Evolutionary conservation across 345 rosid genomes (phyloP).

Genomic region (Reutealis trisperma): DNA sequence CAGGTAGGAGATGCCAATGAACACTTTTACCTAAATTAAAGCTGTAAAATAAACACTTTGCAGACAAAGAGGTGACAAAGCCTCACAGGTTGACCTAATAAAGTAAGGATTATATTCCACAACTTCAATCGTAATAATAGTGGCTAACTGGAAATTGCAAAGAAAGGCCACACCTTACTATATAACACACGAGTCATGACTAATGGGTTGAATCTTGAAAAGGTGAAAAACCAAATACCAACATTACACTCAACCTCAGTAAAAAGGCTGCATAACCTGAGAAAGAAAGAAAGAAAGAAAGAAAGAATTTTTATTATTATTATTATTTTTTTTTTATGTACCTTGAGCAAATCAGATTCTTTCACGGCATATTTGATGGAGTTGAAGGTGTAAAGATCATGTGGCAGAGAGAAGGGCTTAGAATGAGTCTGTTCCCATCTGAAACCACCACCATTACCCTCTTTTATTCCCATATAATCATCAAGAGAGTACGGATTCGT

Average conservation of each 20-base stretch:
- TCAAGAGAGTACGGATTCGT: slow-evolving; percentile 37
- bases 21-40: not conserved
- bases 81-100: slow-evolving; percentile 17
- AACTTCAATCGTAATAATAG: slow-evolving; percentile 25
- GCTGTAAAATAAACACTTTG: slow-evolving; percentile 27
- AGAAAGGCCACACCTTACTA: not conserved
- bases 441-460: slow-evolving; percentile 39
- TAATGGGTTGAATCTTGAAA: slow-evolving; percentile 18
- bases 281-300: not conserved
- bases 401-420: slow-evolving; percentile 26
- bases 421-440: slow-evolving; percentile 32
- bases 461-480: slow-evolving; percentile 40
- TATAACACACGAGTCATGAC: not conserved
- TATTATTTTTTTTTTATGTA: slow-evolving; percentile 2
- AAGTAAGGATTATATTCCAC: slow-evolving; percentile 25
- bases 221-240: slow-evolving; percentile 26
- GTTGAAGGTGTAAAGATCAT: slow-evolving; percentile 21
- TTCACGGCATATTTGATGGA: slow-evolving; percentile 23
- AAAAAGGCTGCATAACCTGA: slow-evolving; percentile 17
- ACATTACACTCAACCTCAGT: slow-evolving; percentile 37
- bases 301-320: not conserved
- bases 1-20: not conserved
- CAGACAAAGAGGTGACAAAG: slow-evolving; percentile 13
- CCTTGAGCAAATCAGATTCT: slow-evolving; percentile 50
- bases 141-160: slow-evolving; percentile 7